These are phyloP conservation scores for Ceratobasidium theobromae DNA, from an alignment of 1,284 basidiomycete genomes.

Conservation along the genomic window DNA sequence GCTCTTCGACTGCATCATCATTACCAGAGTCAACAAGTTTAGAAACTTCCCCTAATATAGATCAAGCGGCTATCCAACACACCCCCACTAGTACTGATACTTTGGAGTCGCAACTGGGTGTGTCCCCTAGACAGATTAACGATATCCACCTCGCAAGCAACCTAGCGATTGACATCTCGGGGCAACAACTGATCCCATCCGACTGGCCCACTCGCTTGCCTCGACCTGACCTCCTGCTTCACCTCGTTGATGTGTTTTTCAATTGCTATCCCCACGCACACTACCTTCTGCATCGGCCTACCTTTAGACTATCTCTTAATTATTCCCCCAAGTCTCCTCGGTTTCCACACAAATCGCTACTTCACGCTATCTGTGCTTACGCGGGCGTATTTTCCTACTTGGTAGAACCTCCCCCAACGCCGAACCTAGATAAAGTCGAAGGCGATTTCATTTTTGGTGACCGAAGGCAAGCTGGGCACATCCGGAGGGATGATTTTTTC, in stretches of 20 bases:
- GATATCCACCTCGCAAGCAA: background rate
- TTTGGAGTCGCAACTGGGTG: no score
- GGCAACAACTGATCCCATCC: slow-evolving; percentile 51
- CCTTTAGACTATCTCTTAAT: slow-evolving; percentile 31
- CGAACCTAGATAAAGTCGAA: background rate
- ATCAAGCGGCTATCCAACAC: no score
- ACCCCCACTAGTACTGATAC: no score
- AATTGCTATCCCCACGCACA: slow-evolving; percentile 31
- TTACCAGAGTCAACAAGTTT: slow-evolving; percentile 1
- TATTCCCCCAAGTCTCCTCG: slow-evolving; percentile 10
- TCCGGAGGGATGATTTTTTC: background rate
- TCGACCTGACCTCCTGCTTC: slow-evolving; percentile 21
- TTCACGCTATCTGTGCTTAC: slow-evolving; percentile 26
- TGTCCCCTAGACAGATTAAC: background rate
- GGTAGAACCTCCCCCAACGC: slow-evolving; percentile 3
- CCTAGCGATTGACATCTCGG: background rate
- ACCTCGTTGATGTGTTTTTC: slow-evolving; percentile 34
- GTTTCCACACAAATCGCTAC: slow-evolving; percentile 29
- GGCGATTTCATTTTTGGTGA: slow-evolving; percentile 19
- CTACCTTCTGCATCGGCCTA: slow-evolving; percentile 34
- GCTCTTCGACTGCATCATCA: slow-evolving; percentile 38
- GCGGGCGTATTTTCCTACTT: slow-evolving; percentile 18
- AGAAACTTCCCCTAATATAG: no score
- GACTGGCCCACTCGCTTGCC: slow-evolving; percentile 57
- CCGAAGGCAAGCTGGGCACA: background rate